phyloP scores from a whole-genome alignment of 176 grass and related monocot species.

The Thinopyrum elongatum region DNA sequence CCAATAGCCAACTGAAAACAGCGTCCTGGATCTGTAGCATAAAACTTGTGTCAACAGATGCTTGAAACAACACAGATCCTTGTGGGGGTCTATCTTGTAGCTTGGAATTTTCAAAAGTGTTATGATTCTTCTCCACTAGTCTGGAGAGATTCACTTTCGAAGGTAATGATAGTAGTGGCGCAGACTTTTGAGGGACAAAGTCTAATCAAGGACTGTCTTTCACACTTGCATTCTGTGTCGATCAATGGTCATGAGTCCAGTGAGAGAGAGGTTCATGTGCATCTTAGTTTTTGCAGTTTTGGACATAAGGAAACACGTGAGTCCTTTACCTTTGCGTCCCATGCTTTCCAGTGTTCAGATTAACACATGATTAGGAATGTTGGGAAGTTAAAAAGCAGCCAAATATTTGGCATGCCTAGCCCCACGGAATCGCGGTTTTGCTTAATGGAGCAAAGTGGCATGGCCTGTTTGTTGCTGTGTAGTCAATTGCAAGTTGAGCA shows the following conservation, averaged over 20 bases:
- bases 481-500: constrained; percentile 36
- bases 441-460: constrained; percentile 3
- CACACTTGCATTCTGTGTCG: background rate
- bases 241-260: background rate
- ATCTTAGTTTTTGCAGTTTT: background rate
- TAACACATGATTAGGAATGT: constrained; percentile 13
- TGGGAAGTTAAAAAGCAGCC: constrained; percentile 14
- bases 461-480: background rate
- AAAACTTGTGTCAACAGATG: constrained; percentile 44
- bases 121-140: constrained; percentile 52
- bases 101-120: constrained; percentile 51
- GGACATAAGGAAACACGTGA: background rate
- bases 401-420: constrained; percentile 3
- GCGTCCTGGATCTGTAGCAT: constrained; percentile 21
- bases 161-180: constrained; percentile 34
- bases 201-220: constrained; percentile 25
- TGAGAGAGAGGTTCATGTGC: constrained; percentile 17
- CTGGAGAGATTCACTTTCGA: constrained; percentile 33
- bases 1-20: constrained; percentile 67
- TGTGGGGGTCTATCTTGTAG: constrained; percentile 39
- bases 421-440: background rate
- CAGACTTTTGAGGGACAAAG: constrained; percentile 33
- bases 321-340: background rate
- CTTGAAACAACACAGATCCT: constrained; percentile 43
- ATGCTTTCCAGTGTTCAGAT: background rate